Conservation (phyloP, 495 filamentous ascomycete genomes). For the Annulohypoxylon stygium region DNA sequence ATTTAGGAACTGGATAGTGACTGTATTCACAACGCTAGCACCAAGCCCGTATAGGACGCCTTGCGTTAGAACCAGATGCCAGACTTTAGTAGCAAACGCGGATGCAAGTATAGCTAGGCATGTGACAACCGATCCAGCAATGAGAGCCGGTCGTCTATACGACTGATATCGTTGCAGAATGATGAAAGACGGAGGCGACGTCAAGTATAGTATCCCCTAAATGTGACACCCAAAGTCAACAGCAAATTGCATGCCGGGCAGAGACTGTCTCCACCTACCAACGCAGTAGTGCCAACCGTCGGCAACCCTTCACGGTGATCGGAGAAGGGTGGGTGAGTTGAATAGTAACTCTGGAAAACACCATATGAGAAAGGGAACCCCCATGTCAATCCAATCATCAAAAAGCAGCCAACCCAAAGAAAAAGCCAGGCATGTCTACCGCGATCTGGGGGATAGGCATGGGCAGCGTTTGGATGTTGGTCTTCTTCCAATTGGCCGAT, state of each 20-base stretch:
- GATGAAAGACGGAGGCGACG: slow-evolving; percentile 56
- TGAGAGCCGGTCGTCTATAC: slow-evolving; percentile 50
- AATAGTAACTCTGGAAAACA: slow-evolving; percentile 65
- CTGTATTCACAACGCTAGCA: slow-evolving; percentile 61
- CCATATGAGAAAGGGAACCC: slow-evolving; percentile 75
- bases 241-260: not conserved
- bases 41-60: slow-evolving; percentile 69
- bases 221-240: not conserved
- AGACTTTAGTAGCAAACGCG: slow-evolving; percentile 61
- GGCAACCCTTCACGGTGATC: slow-evolving; percentile 55
- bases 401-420: slow-evolving; percentile 69
- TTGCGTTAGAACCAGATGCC: slow-evolving; percentile 67
- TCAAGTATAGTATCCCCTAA: slow-evolving; percentile 65
- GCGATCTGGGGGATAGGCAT: slow-evolving; percentile 59
- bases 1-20: slow-evolving; percentile 65
- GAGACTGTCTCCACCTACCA: slow-evolving; percentile 44
- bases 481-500: slow-evolving; percentile 18
- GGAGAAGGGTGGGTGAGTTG: slow-evolving; percentile 57
- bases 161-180: slow-evolving; percentile 52
- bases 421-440: slow-evolving; percentile 76
- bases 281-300: slow-evolving; percentile 57
- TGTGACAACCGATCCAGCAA: slow-evolving; percentile 56
- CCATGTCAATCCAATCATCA: slow-evolving; percentile 75
- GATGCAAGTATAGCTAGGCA: slow-evolving; percentile 59
- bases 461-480: not conserved